These are phyloP conservation scores for Heliamphora exappendiculata DNA, from an alignment of 148 eudicot species.

Conservation along the genomic window DNA sequence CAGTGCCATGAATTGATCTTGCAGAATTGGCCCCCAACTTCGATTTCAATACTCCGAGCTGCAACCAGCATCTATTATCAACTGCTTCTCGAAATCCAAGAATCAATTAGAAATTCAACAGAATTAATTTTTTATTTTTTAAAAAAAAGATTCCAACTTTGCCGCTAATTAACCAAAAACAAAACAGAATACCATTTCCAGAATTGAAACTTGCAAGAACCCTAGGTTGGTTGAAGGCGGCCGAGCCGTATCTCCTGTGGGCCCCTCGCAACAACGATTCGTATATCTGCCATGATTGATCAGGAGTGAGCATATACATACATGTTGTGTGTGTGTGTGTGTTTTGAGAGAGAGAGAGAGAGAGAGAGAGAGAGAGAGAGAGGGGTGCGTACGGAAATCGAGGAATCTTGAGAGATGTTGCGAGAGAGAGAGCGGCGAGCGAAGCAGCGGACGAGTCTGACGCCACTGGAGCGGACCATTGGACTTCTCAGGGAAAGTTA, in stretches of 20 bases:
- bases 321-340: neutral
- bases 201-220: constrained; percentile 14
- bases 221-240: constrained; percentile 22
- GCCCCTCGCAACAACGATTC: constrained; percentile 27
- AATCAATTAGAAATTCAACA: neutral
- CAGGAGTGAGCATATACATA: neutral
- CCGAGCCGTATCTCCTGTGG: constrained; percentile 31
- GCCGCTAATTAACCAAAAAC: neutral
- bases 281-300: constrained; percentile 25
- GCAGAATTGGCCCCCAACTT: constrained; percentile 29
- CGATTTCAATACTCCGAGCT: constrained; percentile 24
- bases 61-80: constrained; percentile 23
- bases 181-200: constrained; percentile 27
- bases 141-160: neutral
- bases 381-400: neutral
- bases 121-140: too few relatives aligned
- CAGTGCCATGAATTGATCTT: constrained; percentile 69
- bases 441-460: constrained; percentile 22
- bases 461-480: constrained; percentile 38
- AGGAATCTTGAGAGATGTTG: neutral
- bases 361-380: too few relatives aligned
- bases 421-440: constrained; percentile 19
- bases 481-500: neutral
- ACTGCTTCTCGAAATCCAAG: constrained; percentile 21
- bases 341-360: neutral